Evolutionary conservation across 169 alveolate species (phyloP).

Genomic region (Cryptosporidium canis): DNA sequence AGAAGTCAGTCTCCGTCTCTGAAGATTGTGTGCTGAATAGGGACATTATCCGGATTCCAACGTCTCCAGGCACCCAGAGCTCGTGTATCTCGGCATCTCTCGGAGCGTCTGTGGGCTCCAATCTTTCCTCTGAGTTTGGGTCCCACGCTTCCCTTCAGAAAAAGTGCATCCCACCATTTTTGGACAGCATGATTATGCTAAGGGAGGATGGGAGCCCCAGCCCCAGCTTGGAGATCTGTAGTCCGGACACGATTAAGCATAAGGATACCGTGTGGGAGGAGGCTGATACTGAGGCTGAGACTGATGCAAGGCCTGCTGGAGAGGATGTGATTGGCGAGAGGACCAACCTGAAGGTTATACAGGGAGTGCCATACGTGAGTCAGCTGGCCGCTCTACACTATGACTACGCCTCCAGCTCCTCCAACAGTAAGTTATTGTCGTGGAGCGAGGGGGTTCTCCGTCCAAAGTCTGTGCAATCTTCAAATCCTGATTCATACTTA

Average conservation of each 20-base stretch:
- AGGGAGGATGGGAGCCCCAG: not conserved
- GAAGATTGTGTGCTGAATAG: not conserved
- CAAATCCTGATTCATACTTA: conserved; percentile 68
- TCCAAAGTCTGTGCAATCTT: conserved; percentile 68
- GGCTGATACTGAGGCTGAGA: not conserved
- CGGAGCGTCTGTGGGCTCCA: not conserved
- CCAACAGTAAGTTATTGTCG: conserved; percentile 32
- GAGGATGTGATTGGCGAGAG: not conserved
- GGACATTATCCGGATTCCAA: conserved; percentile 9
- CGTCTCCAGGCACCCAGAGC: not conserved
- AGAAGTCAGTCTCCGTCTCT: not conserved
- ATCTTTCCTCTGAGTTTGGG: not conserved
- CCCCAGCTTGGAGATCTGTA: not conserved
- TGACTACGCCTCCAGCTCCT: conserved; percentile 61
- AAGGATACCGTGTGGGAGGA: not conserved
- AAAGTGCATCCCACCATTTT: conserved; percentile 42
- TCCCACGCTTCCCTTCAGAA: not conserved
- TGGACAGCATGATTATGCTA: conserved; percentile 39
- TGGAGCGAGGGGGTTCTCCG: conserved; percentile 59
- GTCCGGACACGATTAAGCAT: not conserved
- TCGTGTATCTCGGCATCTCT: conserved; percentile 35
- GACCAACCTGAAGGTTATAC: conserved; percentile 17
- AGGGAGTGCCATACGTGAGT: conserved; percentile 32
- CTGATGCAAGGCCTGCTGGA: not conserved
- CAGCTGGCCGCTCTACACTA: conserved; percentile 62